A percentile compares a stretch with the other conserved stretches of the same genome.
phyloP scores from a whole-genome alignment of 495 filamentous ascomycete genomes.

The Podospora fimiseda region DNA sequence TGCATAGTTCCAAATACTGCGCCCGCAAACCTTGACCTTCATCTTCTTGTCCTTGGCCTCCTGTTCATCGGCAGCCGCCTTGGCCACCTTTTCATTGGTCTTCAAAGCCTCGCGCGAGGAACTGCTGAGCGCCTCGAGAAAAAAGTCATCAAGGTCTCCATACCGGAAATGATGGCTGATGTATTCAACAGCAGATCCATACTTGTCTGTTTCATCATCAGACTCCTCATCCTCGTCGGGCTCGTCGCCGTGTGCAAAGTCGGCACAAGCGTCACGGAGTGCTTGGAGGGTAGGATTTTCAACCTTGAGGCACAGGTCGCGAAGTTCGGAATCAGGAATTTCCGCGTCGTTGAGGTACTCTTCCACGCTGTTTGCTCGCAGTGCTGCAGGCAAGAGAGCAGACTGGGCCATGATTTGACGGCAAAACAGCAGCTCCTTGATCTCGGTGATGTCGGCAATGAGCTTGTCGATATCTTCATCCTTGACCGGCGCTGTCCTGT shows the following conservation, averaged over 20 bases:
- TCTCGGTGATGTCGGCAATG: constrained; percentile 40
- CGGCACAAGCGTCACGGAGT: constrained; percentile 48
- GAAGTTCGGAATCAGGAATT: constrained; percentile 38
- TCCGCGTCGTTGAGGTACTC: constrained; percentile 41
- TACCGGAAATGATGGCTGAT: constrained; percentile 21
- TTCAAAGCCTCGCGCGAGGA: not conserved
- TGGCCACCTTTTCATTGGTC: constrained; percentile 4
- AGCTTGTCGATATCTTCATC: constrained; percentile 40
- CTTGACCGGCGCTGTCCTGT: constrained; percentile 30
- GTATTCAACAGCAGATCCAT: constrained; percentile 16
- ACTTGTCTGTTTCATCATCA: constrained; percentile 11
- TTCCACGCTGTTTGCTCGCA: constrained; percentile 38
- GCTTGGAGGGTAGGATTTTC: constrained; percentile 41
- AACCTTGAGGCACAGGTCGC: constrained; percentile 44
- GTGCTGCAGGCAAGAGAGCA: constrained; percentile 38
- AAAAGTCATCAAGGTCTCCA: constrained; percentile 14
- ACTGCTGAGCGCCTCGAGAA: not conserved
- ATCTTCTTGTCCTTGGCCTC: constrained; percentile 28
- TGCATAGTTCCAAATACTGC: constrained; percentile 50
- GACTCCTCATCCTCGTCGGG: constrained; percentile 22
- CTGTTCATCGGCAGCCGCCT: constrained; percentile 5
- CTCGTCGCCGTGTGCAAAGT: constrained; percentile 40
- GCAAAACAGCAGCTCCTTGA: constrained; percentile 47
- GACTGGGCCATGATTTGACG: constrained; percentile 45
- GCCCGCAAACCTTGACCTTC: constrained; percentile 45